A percentile compares a stretch with the other conserved stretches of the same genome.
Evolutionary conservation across 129 eudicot species (phyloP).

Genomic region (Saposhnikovia divaricata): DNA sequence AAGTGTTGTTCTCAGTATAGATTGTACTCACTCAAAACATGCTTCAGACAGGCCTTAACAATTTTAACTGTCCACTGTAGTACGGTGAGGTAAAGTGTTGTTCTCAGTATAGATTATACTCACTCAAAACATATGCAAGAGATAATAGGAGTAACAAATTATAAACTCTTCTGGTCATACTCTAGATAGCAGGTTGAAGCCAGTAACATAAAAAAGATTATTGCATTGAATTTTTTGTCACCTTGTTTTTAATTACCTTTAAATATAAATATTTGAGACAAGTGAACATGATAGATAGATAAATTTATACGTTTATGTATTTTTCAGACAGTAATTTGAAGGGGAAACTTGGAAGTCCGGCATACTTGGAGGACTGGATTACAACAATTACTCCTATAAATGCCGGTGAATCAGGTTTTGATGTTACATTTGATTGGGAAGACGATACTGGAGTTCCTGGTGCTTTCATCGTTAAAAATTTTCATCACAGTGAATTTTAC

Average conservation of each 20-base stretch:
- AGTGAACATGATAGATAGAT: background rate
- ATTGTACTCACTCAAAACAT: too few relatives aligned
- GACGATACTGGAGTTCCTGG: constrained; percentile 48
- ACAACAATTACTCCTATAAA: constrained; percentile 19
- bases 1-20: too few relatives aligned
- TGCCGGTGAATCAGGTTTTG: constrained; percentile 28
- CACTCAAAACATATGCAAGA: too few relatives aligned
- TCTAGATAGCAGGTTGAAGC: background rate
- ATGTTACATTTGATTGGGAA: constrained; percentile 41
- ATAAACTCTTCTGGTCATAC: background rate
- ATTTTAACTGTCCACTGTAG: too few relatives aligned
- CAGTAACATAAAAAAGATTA: background rate
- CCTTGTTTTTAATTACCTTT: background rate
- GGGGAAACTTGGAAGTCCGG: constrained; percentile 45
- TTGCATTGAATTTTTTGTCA: background rate
- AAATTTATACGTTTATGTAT: background rate
- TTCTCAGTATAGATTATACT: too few relatives aligned
- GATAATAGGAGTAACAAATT: too few relatives aligned
- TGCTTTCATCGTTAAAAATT: constrained; percentile 41
- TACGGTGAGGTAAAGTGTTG: too few relatives aligned
- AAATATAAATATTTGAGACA: background rate
- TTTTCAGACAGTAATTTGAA: constrained; percentile 24
- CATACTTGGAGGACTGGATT: constrained; percentile 36
- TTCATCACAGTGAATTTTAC: constrained; percentile 42
- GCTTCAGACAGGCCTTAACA: too few relatives aligned